Conservation (phyloP, 2,329 filamentous ascomycete genomes). For the Fusarium begoniae region DNA sequence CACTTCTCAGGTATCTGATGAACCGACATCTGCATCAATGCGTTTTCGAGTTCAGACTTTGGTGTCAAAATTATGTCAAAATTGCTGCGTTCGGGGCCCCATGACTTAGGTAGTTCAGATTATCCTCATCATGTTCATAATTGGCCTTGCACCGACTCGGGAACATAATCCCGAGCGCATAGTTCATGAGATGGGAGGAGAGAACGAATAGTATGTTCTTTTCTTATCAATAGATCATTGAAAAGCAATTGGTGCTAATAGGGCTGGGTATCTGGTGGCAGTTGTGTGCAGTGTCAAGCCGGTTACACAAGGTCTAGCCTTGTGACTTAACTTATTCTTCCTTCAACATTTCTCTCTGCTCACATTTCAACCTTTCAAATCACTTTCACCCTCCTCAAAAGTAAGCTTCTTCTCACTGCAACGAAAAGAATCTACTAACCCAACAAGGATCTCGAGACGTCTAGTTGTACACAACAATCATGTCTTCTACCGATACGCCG, state of each 20-base stretch:
- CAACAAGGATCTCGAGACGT: too few relatives aligned
- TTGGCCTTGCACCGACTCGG: accelerated
- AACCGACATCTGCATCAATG: background rate
- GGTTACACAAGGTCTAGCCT: background rate
- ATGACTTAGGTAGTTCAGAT: background rate
- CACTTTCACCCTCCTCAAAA: too few relatives aligned
- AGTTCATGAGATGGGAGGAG: too few relatives aligned
- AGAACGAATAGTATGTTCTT: too few relatives aligned
- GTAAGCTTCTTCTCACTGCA: background rate
- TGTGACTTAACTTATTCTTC: background rate
- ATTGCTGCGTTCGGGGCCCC: background rate
- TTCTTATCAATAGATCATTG: background rate
- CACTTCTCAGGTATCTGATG: background rate
- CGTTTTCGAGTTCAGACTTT: background rate
- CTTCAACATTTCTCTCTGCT: background rate
- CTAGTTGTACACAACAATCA: background rate
- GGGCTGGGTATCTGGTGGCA: background rate
- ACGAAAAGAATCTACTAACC: too few relatives aligned
- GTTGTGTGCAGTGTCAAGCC: background rate
- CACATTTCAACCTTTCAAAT: background rate
- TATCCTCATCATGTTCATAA: too few relatives aligned
- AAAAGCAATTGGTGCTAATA: background rate
- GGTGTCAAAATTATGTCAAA: accelerated
- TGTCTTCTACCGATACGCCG: background rate
- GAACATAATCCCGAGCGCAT: background rate